Conservation (phyloP, 768 basidiomycete genomes). For the Rubroboletus pulcherrimus region DNA sequence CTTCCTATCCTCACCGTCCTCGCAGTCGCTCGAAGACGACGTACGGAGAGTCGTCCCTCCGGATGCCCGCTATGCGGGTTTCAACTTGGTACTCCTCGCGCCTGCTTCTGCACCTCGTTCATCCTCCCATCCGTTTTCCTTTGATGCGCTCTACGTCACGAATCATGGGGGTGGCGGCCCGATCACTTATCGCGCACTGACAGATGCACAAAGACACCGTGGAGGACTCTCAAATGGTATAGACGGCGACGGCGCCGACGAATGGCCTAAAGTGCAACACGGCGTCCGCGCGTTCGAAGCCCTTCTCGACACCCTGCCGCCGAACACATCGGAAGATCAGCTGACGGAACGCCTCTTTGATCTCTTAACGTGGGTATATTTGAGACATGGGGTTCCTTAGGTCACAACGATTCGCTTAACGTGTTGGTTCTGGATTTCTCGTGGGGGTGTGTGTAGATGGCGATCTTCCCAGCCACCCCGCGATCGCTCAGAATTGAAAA, state of each 20-base stretch:
- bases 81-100: conserved; percentile 71
- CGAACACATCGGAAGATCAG: conserved; percentile 43
- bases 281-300: conserved; percentile 48
- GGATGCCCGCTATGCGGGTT: conserved; percentile 65
- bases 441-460: conserved; percentile 16
- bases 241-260: conserved; percentile 54
- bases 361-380: conserved; percentile 61
- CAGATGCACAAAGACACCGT: conserved; percentile 42
- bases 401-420: conserved; percentile 4
- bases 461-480: conserved; percentile 38
- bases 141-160: conserved; percentile 57
- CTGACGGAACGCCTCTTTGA: conserved; percentile 60
- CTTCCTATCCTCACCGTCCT: conserved; percentile 56
- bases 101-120: conserved; percentile 23
- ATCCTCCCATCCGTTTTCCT: conserved; percentile 31
- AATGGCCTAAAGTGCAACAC: conserved; percentile 73
- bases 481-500: conserved; percentile 51
- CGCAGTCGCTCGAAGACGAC: conserved; percentile 46
- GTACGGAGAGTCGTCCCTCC: conserved; percentile 43
- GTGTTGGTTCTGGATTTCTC: neutral
- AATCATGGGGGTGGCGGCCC: conserved; percentile 68
- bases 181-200: conserved; percentile 53
- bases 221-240: conserved; percentile 75
- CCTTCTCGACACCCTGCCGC: conserved; percentile 37
- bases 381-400: neutral